Evolutionary conservation across 257 asterid species (phyloP).

Genomic region (Eucommia ulmoides): DNA sequence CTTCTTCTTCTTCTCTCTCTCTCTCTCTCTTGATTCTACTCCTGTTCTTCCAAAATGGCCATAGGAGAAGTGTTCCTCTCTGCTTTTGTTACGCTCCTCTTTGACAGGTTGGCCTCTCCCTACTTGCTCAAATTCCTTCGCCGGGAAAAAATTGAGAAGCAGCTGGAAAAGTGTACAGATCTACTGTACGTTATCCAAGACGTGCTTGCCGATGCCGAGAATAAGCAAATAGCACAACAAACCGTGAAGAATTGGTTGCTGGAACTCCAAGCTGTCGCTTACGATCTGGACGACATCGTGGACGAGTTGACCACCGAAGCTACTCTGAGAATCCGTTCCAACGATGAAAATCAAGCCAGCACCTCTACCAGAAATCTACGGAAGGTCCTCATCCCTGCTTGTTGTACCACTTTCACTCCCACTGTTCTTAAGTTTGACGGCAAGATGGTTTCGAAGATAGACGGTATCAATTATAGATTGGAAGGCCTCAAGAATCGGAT

Average conservation of each 20-base stretch:
- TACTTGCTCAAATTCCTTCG: conserved; percentile 31
- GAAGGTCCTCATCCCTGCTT: conserved; percentile 22
- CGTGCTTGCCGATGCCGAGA: conserved; percentile 57
- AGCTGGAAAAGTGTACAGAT: conserved; percentile 25
- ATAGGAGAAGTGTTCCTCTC: conserved; percentile 54
- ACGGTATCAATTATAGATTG: conserved; percentile 22
- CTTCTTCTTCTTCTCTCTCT: too few species aligned
- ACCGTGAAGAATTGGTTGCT: conserved; percentile 42
- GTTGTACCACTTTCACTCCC: conserved; percentile 31
- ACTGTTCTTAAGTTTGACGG: conserved; percentile 20
- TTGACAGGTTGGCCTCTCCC: conserved; percentile 33
- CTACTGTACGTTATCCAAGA: conserved; percentile 17
- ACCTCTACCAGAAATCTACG: conserved; percentile 11
- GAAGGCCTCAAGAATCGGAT: conserved; percentile 21
- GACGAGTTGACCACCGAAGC: conserved; percentile 51
- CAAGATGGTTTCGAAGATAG: conserved; percentile 22
- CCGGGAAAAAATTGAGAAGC: conserved; percentile 35
- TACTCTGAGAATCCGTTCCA: conserved; percentile 20
- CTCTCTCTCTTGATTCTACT: too few species aligned
- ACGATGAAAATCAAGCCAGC: conserved; percentile 11
- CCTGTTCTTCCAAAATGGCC: too few species aligned
- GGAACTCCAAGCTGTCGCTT: conserved; percentile 38
- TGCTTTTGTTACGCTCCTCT: conserved; percentile 37
- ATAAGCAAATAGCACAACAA: conserved; percentile 32
- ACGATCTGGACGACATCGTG: conserved; percentile 56